phyloP scores from a whole-genome alignment of 1,284 basidiomycete genomes.

The Malassezia caprae region DNA sequence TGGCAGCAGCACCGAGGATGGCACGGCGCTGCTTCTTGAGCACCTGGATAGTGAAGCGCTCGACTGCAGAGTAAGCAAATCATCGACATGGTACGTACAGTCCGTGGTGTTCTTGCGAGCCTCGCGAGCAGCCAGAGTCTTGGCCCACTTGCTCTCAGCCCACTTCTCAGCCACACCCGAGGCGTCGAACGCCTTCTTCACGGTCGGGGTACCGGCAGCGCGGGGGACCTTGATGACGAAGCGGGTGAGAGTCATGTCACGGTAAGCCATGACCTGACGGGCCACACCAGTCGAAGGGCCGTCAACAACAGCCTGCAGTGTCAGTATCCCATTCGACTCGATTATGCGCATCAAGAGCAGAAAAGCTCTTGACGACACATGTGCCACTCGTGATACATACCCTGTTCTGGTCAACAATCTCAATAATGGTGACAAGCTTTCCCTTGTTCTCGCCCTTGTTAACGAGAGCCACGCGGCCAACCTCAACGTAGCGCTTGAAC shows the following conservation, averaged over 20 bases:
- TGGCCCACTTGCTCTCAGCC: constrained; percentile 72
- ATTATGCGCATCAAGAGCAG: background rate
- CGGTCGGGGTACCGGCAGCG: constrained; percentile 66
- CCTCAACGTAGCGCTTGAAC: constrained; percentile 95
- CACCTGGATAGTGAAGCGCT: constrained; percentile 60
- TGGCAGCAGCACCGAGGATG: constrained; percentile 39
- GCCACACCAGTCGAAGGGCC: constrained; percentile 81
- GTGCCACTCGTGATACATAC: constrained; percentile 53
- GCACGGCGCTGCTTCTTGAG: constrained; percentile 54
- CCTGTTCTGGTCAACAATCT: constrained; percentile 98
- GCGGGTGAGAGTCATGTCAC: constrained; percentile 82
- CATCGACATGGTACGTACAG: constrained; percentile 49
- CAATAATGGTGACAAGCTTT: constrained; percentile 86
- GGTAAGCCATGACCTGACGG: constrained; percentile 83
- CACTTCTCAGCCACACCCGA: constrained; percentile 66
- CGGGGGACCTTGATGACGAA: constrained; percentile 78
- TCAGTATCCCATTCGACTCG: background rate
- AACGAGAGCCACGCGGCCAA: constrained; percentile 94
- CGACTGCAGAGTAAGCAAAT: constrained; percentile 51
- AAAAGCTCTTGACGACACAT: background rate
- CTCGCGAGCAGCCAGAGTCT: constrained; percentile 70
- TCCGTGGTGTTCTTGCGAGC: constrained; percentile 71
- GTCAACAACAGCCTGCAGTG: constrained; percentile 76
- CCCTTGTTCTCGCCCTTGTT: constrained; percentile 75
- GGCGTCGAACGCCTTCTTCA: constrained; percentile 81